These are phyloP conservation scores for Fraxinus ornus DNA, from an alignment of 305 asterid genomes.

Conservation along the genomic window DNA sequence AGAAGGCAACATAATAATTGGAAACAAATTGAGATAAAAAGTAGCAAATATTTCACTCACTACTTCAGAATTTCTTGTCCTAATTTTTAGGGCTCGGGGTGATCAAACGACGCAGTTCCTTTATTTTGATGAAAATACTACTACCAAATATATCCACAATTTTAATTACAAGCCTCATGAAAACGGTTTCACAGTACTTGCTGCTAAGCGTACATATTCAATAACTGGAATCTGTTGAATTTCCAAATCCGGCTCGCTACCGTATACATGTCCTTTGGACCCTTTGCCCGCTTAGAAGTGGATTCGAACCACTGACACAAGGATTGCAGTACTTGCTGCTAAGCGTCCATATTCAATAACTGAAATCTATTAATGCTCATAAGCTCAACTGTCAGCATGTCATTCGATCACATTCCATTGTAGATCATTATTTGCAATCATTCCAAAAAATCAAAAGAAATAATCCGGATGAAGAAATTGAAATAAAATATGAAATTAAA, in stretches of 20 bases:
- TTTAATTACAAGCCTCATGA: not conserved
- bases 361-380: not conserved
- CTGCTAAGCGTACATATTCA: not conserved
- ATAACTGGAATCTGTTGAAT: not conserved
- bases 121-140: not conserved
- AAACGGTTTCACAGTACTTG: not conserved
- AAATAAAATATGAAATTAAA: not conserved
- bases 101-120: not conserved
- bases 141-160: not conserved
- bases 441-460: not conserved
- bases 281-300: not conserved
- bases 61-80: not conserved
- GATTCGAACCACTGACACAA: not conserved
- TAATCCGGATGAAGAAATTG: conserved; percentile 9
- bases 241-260: not conserved
- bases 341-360: not conserved
- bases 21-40: conserved; percentile 4
- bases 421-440: not conserved
- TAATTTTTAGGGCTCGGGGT: not conserved
- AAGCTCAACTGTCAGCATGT: not conserved
- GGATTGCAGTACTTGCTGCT: not conserved
- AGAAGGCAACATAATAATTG: not conserved
- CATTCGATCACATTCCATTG: not conserved
- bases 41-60: not conserved
- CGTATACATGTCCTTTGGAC: not conserved